A percentile compares a stretch with the other conserved stretches of the same genome.
Evolutionary conservation across 2,329 filamentous ascomycete genomes (phyloP).

Genomic region (Epichloe sibirici): DNA sequence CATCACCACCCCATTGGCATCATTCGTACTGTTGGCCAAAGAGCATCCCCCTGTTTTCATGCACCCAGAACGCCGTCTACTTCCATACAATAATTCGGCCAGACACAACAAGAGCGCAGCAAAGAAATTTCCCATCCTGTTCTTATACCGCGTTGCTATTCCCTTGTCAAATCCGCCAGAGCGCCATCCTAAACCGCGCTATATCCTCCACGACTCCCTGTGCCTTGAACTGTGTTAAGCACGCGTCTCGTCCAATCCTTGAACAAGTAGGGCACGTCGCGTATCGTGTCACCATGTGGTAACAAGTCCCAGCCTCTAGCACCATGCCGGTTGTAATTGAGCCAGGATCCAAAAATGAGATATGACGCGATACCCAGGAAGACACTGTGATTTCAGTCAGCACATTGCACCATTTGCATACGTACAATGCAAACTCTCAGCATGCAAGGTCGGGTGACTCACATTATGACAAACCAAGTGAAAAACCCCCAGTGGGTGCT

Average conservation of each 20-base stretch:
- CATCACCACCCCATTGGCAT: not conserved
- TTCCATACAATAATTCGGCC: not conserved
- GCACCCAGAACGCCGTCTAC: slow-evolving; percentile 15
- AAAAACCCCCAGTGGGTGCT: slow-evolving; percentile 85
- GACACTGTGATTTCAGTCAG: slow-evolving; percentile 36
- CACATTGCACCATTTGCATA: not conserved
- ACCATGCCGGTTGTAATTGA: slow-evolving; percentile 96
- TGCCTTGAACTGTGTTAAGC: slow-evolving; percentile 71
- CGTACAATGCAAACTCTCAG: too few species aligned
- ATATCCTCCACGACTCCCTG: slow-evolving; percentile 79
- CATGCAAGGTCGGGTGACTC: slow-evolving; percentile 27
- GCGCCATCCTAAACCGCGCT: slow-evolving; percentile 60
- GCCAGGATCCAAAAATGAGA: slow-evolving; percentile 95
- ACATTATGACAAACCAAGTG: slow-evolving; percentile 94
- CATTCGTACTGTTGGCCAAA: slow-evolving; percentile 15
- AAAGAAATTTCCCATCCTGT: not conserved
- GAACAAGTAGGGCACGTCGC: slow-evolving; percentile 82
- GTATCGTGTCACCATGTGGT: slow-evolving; percentile 82
- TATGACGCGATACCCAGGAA: slow-evolving; percentile 82
- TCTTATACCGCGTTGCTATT: not conserved
- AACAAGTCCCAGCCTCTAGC: slow-evolving; percentile 90
- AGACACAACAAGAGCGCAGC: not conserved
- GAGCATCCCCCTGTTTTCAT: slow-evolving; percentile 10
- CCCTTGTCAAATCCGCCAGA: not conserved
- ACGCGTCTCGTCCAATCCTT: slow-evolving; percentile 78